A percentile compares a stretch with the other conserved stretches of the same genome.
phyloP scores from a whole-genome alignment of 2,329 filamentous ascomycete species.

The Stagonosporopsis tanaceti region DNA sequence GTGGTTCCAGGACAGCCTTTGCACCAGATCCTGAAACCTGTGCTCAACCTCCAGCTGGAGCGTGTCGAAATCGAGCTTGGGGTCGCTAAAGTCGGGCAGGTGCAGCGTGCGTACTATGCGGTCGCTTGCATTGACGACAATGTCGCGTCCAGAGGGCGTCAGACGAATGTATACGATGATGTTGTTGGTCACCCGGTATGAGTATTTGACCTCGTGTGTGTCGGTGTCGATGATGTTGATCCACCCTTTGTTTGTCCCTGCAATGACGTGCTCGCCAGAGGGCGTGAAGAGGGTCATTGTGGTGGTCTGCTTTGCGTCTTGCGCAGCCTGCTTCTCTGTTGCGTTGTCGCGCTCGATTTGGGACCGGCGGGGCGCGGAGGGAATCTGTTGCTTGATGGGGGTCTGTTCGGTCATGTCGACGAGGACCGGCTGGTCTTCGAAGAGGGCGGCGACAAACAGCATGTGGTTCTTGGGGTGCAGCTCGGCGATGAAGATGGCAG shows the following conservation, averaged over 20 bases:
- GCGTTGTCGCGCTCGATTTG: conserved; percentile 74
- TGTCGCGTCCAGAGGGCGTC: conserved; percentile 81
- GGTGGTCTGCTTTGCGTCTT: conserved; percentile 94
- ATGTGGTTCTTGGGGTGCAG: conserved; percentile 88
- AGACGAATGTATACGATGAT: conserved; percentile 89
- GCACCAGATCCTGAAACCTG: conserved; percentile 98
- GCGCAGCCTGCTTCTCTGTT: conserved; percentile 85
- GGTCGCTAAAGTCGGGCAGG: conserved; percentile 73
- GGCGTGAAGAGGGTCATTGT: conserved; percentile 90
- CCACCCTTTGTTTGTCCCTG: conserved; percentile 94
- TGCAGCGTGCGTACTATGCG: conserved; percentile 93
- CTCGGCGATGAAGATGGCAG: conserved; percentile 94
- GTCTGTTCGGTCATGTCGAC: conserved; percentile 78
- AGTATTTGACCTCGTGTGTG: conserved; percentile 84
- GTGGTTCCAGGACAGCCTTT: conserved; percentile 94
- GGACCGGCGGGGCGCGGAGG: conserved; percentile 80
- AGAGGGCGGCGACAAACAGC: conserved; percentile 88
- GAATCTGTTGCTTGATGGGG: conserved; percentile 77
- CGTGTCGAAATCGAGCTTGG: conserved; percentile 79
- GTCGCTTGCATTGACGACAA: conserved; percentile 93
- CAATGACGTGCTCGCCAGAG: conserved; percentile 85
- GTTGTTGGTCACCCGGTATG: conserved; percentile 84
- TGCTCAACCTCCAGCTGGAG: conserved; percentile 93
- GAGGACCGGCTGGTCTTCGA: conserved; percentile 89
- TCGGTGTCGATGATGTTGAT: conserved; percentile 91